A percentile compares a stretch with the other conserved stretches of the same genome.
Conservation (phyloP, 1,139 yeast species). For the Suhomyces bokatorum region DNA sequence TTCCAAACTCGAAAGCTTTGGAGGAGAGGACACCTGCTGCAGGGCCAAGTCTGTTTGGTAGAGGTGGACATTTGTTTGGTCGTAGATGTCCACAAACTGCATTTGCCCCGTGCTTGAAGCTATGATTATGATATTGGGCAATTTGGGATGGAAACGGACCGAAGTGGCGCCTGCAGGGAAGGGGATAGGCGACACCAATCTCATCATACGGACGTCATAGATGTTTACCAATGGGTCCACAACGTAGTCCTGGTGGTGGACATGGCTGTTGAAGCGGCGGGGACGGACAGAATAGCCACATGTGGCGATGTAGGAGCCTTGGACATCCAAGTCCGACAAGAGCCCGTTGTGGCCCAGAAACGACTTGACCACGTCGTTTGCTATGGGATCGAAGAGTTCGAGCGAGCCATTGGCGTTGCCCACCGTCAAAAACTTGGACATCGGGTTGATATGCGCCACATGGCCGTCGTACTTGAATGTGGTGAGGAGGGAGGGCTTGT, state of each 20-base stretch:
- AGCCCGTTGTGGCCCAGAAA: conserved; percentile 76
- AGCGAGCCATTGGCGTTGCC: conserved; percentile 71
- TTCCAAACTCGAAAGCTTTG: conserved; percentile 54
- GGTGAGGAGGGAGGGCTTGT: conserved; percentile 43
- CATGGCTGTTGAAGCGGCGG: conserved; percentile 22
- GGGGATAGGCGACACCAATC: conserved; percentile 76
- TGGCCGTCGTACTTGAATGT: conserved; percentile 32
- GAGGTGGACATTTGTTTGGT: conserved; percentile 64
- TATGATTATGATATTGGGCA: conserved; percentile 75
- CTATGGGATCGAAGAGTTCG: conserved; percentile 74
- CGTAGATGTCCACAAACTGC: conserved; percentile 80
- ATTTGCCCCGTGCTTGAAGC: conserved; percentile 79
- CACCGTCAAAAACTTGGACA: conserved; percentile 51
- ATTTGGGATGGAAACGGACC: conserved; percentile 81
- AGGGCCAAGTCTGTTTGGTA: conserved; percentile 63
- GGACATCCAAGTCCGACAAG: conserved; percentile 74
- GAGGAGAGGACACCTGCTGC: conserved; percentile 3
- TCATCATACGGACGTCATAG: conserved; percentile 75
- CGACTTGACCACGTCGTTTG: conserved; percentile 53
- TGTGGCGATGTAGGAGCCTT: conserved; percentile 75
- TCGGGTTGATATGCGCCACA: conserved; percentile 32
- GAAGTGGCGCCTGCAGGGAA: conserved; percentile 90
- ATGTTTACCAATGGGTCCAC: conserved; percentile 82
- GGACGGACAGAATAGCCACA: conserved; percentile 75
- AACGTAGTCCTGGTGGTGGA: conserved; percentile 27